These are phyloP conservation scores for Narthecium ossifragum DNA, from an alignment of 106 monocot genomes.

Conservation along the genomic window DNA sequence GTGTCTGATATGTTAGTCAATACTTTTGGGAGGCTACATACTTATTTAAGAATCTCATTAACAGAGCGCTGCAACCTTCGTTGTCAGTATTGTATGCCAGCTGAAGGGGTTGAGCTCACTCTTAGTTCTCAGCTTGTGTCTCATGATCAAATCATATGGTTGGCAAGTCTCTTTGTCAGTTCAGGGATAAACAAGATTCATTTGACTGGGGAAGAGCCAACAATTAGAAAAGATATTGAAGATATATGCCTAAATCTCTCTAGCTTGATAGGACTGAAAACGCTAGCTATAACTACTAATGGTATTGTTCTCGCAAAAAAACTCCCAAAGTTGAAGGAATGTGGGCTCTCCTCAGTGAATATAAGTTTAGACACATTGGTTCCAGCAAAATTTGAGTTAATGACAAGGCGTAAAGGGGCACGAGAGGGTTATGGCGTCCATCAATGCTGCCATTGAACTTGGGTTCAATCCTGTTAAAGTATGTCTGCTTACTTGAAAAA, in stretches of 20 bases:
- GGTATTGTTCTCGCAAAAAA: slow-evolving; percentile 79
- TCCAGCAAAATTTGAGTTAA: slow-evolving; percentile 94
- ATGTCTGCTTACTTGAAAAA: slow-evolving; percentile 1
- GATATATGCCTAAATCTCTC: slow-evolving; percentile 81
- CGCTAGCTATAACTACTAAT: slow-evolving; percentile 91
- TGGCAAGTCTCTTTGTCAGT: slow-evolving; percentile 70
- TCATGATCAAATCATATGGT: slow-evolving; percentile 64
- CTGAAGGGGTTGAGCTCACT: slow-evolving; percentile 92
- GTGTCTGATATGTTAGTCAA: slow-evolving; percentile 70
- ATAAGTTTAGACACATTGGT: slow-evolving; percentile 98
- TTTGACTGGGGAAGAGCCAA: slow-evolving; percentile 93
- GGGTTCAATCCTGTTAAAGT: slow-evolving; percentile 94
- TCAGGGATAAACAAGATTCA: slow-evolving; percentile 89
- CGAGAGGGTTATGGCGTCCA: slow-evolving; percentile 75
- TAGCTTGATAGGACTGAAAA: slow-evolving; percentile 73
- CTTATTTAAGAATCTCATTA: slow-evolving; percentile 85
- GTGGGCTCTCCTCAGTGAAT: slow-evolving; percentile 68
- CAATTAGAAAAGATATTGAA: slow-evolving; percentile 92
- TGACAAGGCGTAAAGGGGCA: slow-evolving; percentile 95
- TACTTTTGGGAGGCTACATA: slow-evolving; percentile 82
- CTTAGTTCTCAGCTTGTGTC: slow-evolving; percentile 57
- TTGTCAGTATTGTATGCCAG: slow-evolving; percentile 98
- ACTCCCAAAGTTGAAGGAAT: slow-evolving; percentile 86
- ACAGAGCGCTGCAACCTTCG: slow-evolving; percentile 96
- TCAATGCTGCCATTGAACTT: slow-evolving; percentile 70